Evolutionary conservation across 1,139 yeast genomes (phyloP), one percentile per base, ranked within the genome.

Genomic region (Kluyveromyces marxianus): DNA sequence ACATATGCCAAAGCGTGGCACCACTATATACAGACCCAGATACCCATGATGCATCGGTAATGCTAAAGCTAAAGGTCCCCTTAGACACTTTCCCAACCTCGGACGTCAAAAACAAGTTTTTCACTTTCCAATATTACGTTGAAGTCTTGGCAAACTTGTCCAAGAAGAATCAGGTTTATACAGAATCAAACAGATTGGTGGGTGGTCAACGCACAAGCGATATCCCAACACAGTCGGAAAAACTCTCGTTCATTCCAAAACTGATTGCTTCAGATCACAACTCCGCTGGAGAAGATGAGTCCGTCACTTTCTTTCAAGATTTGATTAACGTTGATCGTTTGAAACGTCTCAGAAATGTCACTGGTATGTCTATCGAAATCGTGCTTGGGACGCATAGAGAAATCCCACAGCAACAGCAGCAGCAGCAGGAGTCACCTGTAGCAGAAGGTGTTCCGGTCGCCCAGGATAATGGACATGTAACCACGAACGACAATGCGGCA

Each of bases 11-110:
- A 63, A 74, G 78, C 40, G 75, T 88, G 1, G 73, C 85, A 0
- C 96, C 96, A 0, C 66, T 89, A n/a, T 82, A 79, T 53, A 79
- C 87, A 25, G 92, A 87, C 59, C 90, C 94, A 0, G 69, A 61
- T 4, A 74, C 84, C 0, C 70, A 80, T 40, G 67, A 72, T 32
- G 74, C 81, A 31, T 82, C 77, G 37, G 73, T 83, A 4, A 76
- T 77, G 35, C 77, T 90, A 1, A 76, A 78, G 41, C 66, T 89
- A 26, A 70, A 82, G 50, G 81, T 89, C 0, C 96, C 97, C 0
- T 78, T 86, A 0, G 96, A 89, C 56, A 81, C 87, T 0, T 87
- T 89, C 60, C 95, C 96, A 0, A 85, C 96, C 0, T 83, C 88
- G 10, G 74, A 77, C 36, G 86, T 86, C 2, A 79, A 87, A 49